phyloP scores from a whole-genome alignment of 805 yeast species.

The Zygoascus biomembranicola region DNA sequence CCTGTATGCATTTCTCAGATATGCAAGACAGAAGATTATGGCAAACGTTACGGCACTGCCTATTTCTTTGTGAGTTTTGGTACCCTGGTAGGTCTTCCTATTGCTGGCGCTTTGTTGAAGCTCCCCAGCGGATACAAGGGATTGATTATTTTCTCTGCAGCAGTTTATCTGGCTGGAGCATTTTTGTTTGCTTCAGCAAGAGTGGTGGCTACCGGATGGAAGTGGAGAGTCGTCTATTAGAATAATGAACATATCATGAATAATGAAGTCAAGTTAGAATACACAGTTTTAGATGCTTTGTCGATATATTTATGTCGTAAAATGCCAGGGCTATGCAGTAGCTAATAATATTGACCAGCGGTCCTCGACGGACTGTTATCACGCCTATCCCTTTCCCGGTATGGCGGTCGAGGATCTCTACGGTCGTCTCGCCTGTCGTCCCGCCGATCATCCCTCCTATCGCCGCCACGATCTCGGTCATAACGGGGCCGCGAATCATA shows the following conservation, averaged over 20 bases:
- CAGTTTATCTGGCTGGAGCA: constrained; percentile 23
- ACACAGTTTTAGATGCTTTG: background rate
- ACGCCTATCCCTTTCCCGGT: constrained; percentile 10
- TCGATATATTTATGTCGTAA: background rate
- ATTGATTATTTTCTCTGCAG: constrained; percentile 26
- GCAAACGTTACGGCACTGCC: constrained; percentile 59
- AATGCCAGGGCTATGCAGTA: background rate
- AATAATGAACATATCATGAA: background rate
- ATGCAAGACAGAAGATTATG: constrained; percentile 55
- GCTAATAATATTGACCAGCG: constrained; percentile 4
- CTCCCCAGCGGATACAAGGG: constrained; percentile 25
- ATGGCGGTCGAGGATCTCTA: constrained; percentile 6
- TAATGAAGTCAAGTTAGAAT: background rate
- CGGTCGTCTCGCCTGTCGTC: constrained; percentile 16
- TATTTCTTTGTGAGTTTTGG: constrained; percentile 39
- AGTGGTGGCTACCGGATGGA: constrained; percentile 21
- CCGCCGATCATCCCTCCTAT: constrained; percentile 6
- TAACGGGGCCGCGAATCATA: constrained; percentile 4
- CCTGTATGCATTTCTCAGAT: constrained; percentile 66
- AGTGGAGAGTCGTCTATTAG: constrained; percentile 12
- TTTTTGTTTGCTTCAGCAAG: constrained; percentile 22
- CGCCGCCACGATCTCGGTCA: constrained; percentile 3
- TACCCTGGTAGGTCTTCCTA: constrained; percentile 31
- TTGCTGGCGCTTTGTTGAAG: constrained; percentile 26
- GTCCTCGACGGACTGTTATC: background rate